A percentile compares a stretch with the other conserved stretches of the same genome.
phyloP scores from a whole-genome alignment of 2,329 filamentous ascomycete species.

The Fusarium hostae region DNA sequence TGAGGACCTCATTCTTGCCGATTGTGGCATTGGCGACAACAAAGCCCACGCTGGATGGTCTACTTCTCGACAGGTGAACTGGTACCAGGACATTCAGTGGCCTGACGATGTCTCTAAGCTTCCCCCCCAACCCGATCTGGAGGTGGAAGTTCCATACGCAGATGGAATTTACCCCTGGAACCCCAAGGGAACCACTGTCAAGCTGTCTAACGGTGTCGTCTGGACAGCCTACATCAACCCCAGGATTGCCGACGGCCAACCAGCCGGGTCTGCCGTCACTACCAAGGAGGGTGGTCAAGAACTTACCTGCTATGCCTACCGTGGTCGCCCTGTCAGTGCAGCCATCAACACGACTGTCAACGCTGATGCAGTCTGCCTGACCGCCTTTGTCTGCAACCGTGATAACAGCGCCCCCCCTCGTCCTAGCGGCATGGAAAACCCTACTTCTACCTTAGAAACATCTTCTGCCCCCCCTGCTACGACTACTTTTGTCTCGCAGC shows the following conservation, averaged over 20 bases:
- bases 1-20: slow-evolving; percentile 55
- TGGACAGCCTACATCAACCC: slow-evolving; percentile 58
- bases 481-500: slow-evolving; percentile 49
- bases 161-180: slow-evolving; percentile 55
- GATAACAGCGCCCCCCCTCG: slow-evolving; percentile 49
- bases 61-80: slow-evolving; percentile 58
- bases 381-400: slow-evolving; percentile 56
- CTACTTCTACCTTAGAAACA: slow-evolving; percentile 50
- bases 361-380: slow-evolving; percentile 52
- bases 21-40: slow-evolving; percentile 57
- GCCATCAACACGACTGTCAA: slow-evolving; percentile 54
- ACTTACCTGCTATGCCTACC: slow-evolving; percentile 56
- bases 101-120: slow-evolving; percentile 49
- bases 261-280: slow-evolving; percentile 54
- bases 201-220: slow-evolving; percentile 52
- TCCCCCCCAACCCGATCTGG: slow-evolving; percentile 52
- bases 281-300: slow-evolving; percentile 54
- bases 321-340: slow-evolving; percentile 52
- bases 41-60: slow-evolving; percentile 54
- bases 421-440: slow-evolving; percentile 51
- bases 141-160: slow-evolving; percentile 53
- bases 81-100: slow-evolving; percentile 55
- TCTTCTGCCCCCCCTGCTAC: slow-evolving; percentile 48
- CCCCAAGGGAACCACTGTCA: slow-evolving; percentile 51
- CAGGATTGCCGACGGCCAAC: slow-evolving; percentile 54